Conservation (phyloP, 75 land plant species). For the Larix kaempferi region DNA sequence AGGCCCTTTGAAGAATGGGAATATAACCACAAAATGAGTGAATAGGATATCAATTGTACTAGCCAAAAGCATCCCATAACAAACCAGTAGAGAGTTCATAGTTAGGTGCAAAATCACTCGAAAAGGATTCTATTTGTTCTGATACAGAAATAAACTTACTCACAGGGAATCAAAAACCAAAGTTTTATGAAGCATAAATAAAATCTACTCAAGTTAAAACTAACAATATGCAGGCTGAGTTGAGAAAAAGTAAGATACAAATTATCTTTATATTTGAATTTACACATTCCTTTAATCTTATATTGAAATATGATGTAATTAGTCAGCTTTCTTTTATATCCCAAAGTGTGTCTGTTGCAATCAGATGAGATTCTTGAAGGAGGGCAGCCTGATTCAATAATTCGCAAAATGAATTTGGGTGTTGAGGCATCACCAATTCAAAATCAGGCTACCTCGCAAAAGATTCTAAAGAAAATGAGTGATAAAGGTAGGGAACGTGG, state of each 20-base stretch:
- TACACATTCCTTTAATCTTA: too few species aligned
- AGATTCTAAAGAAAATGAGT: too few species aligned
- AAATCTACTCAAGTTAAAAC: too few species aligned
- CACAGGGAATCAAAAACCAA: background rate
- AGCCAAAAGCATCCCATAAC: background rate
- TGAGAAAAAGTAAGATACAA: too few species aligned
- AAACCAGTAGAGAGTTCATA: background rate
- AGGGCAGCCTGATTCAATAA: background rate
- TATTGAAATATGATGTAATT: too few species aligned
- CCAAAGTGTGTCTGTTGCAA: too few species aligned
- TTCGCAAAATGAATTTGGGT: conserved; percentile 14
- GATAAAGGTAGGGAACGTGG: too few species aligned
- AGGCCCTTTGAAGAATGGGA: background rate
- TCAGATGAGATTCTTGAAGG: background rate
- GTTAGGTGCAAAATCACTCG: background rate
- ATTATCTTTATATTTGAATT: too few species aligned
- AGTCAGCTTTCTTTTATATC: too few species aligned
- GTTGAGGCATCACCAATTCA: too few species aligned
- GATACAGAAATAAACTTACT: background rate
- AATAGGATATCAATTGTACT: conserved; percentile 2
- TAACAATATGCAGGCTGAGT: background rate
- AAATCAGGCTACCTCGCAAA: too few species aligned
- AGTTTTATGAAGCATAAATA: background rate
- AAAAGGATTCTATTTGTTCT: background rate
- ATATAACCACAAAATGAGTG: too few species aligned